Base-by-base conservation (phyloP, 164 flowering plant species). In the Berberis thunbergii region DNA sequence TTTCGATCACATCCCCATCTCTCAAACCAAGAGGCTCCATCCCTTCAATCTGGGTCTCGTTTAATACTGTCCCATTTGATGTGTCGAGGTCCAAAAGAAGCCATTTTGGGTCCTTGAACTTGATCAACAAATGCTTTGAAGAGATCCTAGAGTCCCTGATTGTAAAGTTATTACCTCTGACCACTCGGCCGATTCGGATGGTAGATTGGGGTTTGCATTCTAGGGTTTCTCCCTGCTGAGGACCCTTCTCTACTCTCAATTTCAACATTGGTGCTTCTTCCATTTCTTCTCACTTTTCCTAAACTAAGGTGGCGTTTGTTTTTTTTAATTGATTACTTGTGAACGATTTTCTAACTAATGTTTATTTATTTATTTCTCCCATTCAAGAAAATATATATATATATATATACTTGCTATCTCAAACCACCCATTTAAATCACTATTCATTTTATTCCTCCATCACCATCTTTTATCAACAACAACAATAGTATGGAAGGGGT, bases 131-230 rank as follows among this genome's bases (percentile, higher is more conserved):
- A 65, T 90, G 97, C 56, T 86, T 84, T 41, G 95, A 63, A 38
- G 92, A 87, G 42, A 90, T 78, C 4, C 92, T 90, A 42, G 72
- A 52, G 65, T 90, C 92, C 64, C 82, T 87, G 70, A 90, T 79
- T 38, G 81, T 2, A 50, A 87, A 42, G 10, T 69, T 80, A 80
- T 87, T 87, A 60, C 90, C 92, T 13, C 79, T 78, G 40, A 76
- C 81, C 9, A 81, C 43, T 50, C 95, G 77, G 4, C 97, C 95
- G 66, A 87, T 75, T n/a, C 78, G 69, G 63, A 87, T 52, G 8
- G 38, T 45, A 4, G 63, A 55, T 46, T 60, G 41, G 42, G 81
- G 46, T 62, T 71, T 73, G 49, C 88, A 67, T 2, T 68, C 82
- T 41, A 78, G 63, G 53, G 81, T 73, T 66, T 85, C 84, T 44